These are phyloP conservation scores for Rhizopogon vesiculosus DNA, from an alignment of 768 basidiomycete genomes.

Conservation along the genomic window DNA sequence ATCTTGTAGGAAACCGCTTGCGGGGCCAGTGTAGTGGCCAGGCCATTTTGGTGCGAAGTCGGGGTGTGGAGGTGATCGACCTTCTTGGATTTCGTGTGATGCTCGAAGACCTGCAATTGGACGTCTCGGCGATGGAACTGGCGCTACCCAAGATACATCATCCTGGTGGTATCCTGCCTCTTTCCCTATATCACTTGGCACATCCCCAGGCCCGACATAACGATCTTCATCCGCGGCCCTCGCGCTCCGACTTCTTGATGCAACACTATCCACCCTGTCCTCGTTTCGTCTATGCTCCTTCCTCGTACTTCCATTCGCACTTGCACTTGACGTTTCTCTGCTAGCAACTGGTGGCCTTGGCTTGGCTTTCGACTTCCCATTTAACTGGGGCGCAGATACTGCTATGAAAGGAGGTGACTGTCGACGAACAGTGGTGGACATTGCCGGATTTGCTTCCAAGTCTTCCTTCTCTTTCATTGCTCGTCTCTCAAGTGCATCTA, in stretches of 20 bases:
- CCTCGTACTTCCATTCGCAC: conserved; percentile 17
- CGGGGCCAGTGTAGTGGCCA: conserved; percentile 43
- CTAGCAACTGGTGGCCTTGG: conserved; percentile 28
- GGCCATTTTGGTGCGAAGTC: conserved; percentile 24
- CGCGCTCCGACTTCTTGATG: conserved; percentile 26
- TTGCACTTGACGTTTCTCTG: conserved; percentile 28
- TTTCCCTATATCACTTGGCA: conserved; percentile 14
- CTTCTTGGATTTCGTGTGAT: conserved; percentile 14
- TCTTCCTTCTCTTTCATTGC: conserved; percentile 48
- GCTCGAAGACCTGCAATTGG: conserved; percentile 7
- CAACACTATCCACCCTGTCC: conserved; percentile 12
- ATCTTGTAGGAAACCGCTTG: conserved; percentile 45
- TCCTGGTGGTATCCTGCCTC: conserved; percentile 15
- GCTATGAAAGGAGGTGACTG: conserved; percentile 16
- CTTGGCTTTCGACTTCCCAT: conserved; percentile 36
- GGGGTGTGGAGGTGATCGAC: conserved; percentile 1
- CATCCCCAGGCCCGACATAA: conserved; percentile 17
- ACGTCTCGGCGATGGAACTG: conserved; percentile 19
- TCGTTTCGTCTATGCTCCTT: conserved; percentile 18
- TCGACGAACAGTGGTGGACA: conserved; percentile 29
- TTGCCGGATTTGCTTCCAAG: conserved; percentile 57
- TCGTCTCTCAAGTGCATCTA: conserved; percentile 55
- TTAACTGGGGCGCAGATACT: conserved; percentile 20
- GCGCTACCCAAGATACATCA: conserved; percentile 19
- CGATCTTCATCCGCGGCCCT: conserved; percentile 17